These are phyloP conservation scores for Colletotrichum camelliae DNA, from an alignment of 2,329 filamentous ascomycete species.

Conservation along the genomic window DNA sequence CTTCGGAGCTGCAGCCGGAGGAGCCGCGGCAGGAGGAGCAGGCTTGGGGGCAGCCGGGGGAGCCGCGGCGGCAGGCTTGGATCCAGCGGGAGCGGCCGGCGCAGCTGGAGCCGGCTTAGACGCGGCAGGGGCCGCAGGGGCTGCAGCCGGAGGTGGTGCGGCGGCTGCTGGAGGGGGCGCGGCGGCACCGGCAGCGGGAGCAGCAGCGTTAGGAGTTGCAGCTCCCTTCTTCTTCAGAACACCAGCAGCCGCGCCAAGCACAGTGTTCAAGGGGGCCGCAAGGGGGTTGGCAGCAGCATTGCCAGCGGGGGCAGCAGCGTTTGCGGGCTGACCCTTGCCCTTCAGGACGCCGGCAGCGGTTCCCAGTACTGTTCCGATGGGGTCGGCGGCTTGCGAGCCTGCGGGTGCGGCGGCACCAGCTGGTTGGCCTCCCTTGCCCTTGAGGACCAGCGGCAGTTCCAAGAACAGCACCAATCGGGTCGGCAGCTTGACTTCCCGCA, in stretches of 20 bases:
- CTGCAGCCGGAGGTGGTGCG: background rate
- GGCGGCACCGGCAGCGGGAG: background rate
- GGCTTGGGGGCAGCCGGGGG: background rate
- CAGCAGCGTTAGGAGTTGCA: background rate
- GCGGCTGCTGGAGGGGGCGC: background rate
- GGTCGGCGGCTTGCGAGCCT: slow-evolving; percentile 5
- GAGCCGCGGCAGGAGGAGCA: background rate
- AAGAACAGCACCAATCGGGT: background rate
- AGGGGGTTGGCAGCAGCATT: background rate
- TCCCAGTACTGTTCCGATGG: background rate
- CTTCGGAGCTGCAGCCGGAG: background rate
- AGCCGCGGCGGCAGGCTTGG: background rate
- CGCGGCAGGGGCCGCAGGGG: background rate
- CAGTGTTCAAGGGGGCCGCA: background rate
- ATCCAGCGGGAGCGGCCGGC: background rate
- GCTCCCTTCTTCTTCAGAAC: slow-evolving; percentile 11
- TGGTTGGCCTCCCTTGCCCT: slow-evolving; percentile 9
- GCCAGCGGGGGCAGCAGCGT: background rate
- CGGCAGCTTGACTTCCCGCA: background rate
- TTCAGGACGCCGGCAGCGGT: slow-evolving; percentile 13
- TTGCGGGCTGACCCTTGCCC: slow-evolving; percentile 3
- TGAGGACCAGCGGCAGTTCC: slow-evolving; percentile 6
- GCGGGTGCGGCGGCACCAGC: slow-evolving; percentile 12
- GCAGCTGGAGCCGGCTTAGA: background rate
- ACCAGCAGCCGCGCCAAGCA: background rate